phyloP scores from a whole-genome alignment of 306 rosid species.

The Pyrus bretschneideri region DNA sequence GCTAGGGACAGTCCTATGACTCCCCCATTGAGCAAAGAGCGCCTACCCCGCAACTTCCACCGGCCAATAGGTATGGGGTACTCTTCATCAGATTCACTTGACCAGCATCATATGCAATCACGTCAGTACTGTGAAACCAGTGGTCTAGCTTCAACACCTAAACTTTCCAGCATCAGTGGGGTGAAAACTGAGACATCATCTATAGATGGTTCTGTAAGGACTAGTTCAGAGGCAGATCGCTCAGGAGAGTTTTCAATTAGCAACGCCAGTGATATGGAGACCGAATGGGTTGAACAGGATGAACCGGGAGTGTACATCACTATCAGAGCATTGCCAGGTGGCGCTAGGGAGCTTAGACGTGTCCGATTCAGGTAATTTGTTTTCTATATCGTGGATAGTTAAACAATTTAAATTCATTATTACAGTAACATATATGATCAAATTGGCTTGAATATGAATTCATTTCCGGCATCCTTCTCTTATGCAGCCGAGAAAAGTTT shows the following conservation, averaged over 20 bases:
- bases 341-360: conserved; percentile 79
- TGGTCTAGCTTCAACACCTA: conserved; percentile 60
- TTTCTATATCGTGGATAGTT: conserved; percentile 5
- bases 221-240: conserved; percentile 79
- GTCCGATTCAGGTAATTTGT: conserved; percentile 78
- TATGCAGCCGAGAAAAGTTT: conserved; percentile 75
- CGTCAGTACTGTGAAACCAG: conserved; percentile 51
- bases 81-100: conserved; percentile 82
- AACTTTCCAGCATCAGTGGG: conserved; percentile 54
- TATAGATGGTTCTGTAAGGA: conserved; percentile 70
- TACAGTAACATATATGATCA: not conserved
- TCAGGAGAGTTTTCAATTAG: conserved; percentile 84
- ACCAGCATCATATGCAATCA: conserved; percentile 48
- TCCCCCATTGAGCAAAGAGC: conserved; percentile 74
- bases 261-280: conserved; percentile 93
- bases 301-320: conserved; percentile 98
- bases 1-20: conserved; percentile 79
- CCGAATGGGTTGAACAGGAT: conserved; percentile 96
- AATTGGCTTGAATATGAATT: not conserved
- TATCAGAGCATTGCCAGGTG: conserved; percentile 72
- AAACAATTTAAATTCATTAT: not conserved
- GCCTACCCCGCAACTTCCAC: conserved; percentile 41
- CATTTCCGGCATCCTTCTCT: not conserved
- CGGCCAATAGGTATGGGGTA: conserved; percentile 64
- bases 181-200: conserved; percentile 68